phyloP scores from a whole-genome alignment of 345 rosid genomes.

The Eucalyptus guilfoylei region DNA sequence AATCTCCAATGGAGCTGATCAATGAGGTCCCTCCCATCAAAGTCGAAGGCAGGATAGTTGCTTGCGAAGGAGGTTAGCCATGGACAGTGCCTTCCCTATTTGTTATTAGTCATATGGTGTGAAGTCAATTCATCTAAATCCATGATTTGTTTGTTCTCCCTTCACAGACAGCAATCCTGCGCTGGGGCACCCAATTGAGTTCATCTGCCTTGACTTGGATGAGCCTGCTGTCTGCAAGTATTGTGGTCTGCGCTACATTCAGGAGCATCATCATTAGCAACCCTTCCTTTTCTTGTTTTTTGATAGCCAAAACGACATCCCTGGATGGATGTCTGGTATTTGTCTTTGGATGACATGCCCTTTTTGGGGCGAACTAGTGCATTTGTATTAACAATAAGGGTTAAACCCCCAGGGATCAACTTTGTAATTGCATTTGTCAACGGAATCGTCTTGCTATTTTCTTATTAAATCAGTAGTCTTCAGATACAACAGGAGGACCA shows the following conservation, averaged over 20 bases:
- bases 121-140: background rate
- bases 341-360: background rate
- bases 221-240: slow-evolving; percentile 97
- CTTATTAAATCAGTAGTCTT: background rate
- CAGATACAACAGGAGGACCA: background rate
- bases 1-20: slow-evolving; percentile 98
- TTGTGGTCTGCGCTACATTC: slow-evolving; percentile 86
- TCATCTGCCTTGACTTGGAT: slow-evolving; percentile 80
- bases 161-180: slow-evolving; percentile 64
- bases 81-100: background rate
- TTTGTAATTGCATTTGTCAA: background rate
- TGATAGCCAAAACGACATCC: background rate
- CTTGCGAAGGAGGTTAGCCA: slow-evolving; percentile 91
- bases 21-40: slow-evolving; percentile 95
- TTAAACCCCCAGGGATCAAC: background rate
- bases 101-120: background rate
- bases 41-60: slow-evolving; percentile 91
- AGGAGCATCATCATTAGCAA: slow-evolving; percentile 83
- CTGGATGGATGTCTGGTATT: background rate
- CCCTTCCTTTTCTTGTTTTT: background rate
- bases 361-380: background rate
- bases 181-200: slow-evolving; percentile 96
- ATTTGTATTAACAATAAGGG: background rate
- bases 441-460: background rate
- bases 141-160: background rate